Base-by-base conservation (phyloP, 2,329 filamentous ascomycete genomes). In the Incumbomyces delicatus region DNA sequence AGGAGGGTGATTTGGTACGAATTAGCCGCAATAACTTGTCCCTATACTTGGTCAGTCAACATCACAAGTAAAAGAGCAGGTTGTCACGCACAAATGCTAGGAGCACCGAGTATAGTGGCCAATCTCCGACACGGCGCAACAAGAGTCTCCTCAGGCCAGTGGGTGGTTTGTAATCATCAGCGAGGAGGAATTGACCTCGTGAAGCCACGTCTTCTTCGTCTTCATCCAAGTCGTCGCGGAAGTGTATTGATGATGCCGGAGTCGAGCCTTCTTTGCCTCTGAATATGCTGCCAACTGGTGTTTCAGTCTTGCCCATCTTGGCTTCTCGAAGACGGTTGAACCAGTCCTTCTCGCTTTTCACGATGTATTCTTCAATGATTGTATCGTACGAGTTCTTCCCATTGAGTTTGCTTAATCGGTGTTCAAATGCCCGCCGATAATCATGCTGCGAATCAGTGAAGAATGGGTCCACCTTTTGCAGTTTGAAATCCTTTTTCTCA, bases 1-100 rank as follows among this genome's bases (percentile, higher is more conserved):
- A 79, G 64, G 11, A 79, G 67, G 1, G 74, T 75, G 58, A 79
- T 73, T 58, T 78, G 76, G 61, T 77, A 76, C 1, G 73, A 76
- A 58, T 74, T 76, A 46, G 72, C 70, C 2, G 74, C 71, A 33
- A 77, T 66, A 51, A 77, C 69, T 54, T 77, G 74, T 34, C 71
- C 69, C 39, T 41, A 27, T 5, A 5, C 8, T 27, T 17, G 4
- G 17, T 39, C 7, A 30, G 27, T 38, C 7, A 22, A 11, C 13
- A 37, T 35, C 11, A 16, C 39, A 22, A n/a, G n/a, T n/a, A n/a
- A n/a, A 29, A 3, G n/a, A 43, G 41, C n/a, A 18, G 11, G 7
- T 3, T 11, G 12, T 37, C 6, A 44, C 35, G 16, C 20, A 38
- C 35, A 38, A 74, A 63, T 7, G 74, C 72, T 12, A 77, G 64